Percentiles rank a stretch among this genome's conserved stretches.
phyloP scores from a whole-genome alignment of 2,329 filamentous ascomycete genomes.

The Sporothrix sp. region DNA sequence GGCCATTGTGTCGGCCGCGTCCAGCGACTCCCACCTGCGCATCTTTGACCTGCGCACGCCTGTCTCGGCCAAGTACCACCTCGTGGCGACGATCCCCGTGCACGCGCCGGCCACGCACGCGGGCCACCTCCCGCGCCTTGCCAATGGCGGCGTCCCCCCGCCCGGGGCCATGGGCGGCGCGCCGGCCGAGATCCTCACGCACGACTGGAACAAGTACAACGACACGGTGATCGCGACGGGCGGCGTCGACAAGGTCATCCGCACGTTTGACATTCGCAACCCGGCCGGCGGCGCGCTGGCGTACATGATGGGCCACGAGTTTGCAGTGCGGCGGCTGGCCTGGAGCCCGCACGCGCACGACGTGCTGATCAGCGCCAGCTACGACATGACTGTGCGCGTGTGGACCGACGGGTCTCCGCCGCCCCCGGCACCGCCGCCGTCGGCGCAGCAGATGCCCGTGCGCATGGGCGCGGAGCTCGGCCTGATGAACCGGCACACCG shows the following conservation, averaged over 20 bases:
- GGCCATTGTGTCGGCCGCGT: slow-evolving; percentile 74
- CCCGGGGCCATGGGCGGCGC: slow-evolving; percentile 31
- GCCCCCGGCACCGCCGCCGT: slow-evolving; percentile 14
- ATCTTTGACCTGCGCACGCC: slow-evolving; percentile 89
- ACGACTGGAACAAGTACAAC: slow-evolving; percentile 99
- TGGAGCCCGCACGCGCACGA: slow-evolving; percentile 95
- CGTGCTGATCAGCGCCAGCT: slow-evolving; percentile 77
- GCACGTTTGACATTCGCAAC: slow-evolving; percentile 82
- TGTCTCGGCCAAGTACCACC: slow-evolving; percentile 75
- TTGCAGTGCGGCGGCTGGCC: slow-evolving; percentile 73
- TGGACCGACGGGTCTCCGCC: slow-evolving; percentile 66
- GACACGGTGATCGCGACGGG: slow-evolving; percentile 75
- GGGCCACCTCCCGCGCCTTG: slow-evolving; percentile 20
- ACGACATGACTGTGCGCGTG: slow-evolving; percentile 94
- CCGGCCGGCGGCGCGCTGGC: slow-evolving; percentile 62
- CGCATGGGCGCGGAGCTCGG: slow-evolving; percentile 63
- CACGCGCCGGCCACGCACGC: slow-evolving; percentile 50
- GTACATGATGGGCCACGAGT: slow-evolving; percentile 76
- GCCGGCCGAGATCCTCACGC: slow-evolving; percentile 80
- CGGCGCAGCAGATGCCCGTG: slow-evolving; percentile 23
- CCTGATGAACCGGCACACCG: slow-evolving; percentile 84
- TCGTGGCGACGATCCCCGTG: slow-evolving; percentile 72
- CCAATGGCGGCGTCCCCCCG: slow-evolving; percentile 15
- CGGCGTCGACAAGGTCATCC: slow-evolving; percentile 77
- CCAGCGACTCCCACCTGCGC: slow-evolving; percentile 78